Percentiles rank a stretch among this genome's conserved stretches.
These are phyloP conservation scores for Diaporthe aspalathi DNA, from an alignment of 2,329 filamentous ascomycete genomes.

Conservation along the genomic window DNA sequence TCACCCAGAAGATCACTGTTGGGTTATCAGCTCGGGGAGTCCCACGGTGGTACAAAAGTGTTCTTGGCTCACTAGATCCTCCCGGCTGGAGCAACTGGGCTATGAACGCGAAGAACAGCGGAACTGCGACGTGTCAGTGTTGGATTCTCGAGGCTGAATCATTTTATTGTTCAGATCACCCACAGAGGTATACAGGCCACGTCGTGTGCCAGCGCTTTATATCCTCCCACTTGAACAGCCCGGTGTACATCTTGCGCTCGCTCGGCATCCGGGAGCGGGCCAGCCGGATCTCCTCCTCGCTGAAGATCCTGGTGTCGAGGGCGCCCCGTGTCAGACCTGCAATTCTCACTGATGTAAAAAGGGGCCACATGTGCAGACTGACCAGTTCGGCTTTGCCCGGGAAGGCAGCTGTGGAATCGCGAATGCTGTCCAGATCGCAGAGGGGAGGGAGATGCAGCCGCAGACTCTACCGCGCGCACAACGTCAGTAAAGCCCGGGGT, in stretches of 20 bases:
- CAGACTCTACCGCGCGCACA: neutral
- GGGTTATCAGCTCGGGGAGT: neutral
- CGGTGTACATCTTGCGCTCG: slow-evolving; percentile 43
- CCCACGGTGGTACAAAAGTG: neutral
- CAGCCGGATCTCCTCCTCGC: neutral
- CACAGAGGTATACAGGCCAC: slow-evolving; percentile 46
- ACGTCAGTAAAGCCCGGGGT: neutral
- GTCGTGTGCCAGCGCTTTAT: slow-evolving; percentile 46
- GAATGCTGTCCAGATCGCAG: slow-evolving; percentile 4
- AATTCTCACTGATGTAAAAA: too few species aligned
- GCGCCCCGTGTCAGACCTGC: neutral
- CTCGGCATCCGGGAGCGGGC: slow-evolving; percentile 29
- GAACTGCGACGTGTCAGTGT: neutral
- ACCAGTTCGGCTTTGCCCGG: slow-evolving; percentile 12
- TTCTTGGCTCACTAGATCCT: slow-evolving; percentile 13
- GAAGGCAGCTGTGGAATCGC: slow-evolving; percentile 9
- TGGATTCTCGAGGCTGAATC: too few species aligned
- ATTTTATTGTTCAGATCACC: neutral
- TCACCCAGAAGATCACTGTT: slow-evolving; percentile 24
- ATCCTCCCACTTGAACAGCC: slow-evolving; percentile 47
- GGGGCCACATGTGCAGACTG: neutral
- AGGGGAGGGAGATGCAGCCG: neutral
- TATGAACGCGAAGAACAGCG: neutral
- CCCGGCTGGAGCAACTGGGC: neutral
- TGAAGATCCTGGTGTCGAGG: neutral